Conservation (phyloP, 1,284 basidiomycete species). For the Xerocomus nothofagi region DNA sequence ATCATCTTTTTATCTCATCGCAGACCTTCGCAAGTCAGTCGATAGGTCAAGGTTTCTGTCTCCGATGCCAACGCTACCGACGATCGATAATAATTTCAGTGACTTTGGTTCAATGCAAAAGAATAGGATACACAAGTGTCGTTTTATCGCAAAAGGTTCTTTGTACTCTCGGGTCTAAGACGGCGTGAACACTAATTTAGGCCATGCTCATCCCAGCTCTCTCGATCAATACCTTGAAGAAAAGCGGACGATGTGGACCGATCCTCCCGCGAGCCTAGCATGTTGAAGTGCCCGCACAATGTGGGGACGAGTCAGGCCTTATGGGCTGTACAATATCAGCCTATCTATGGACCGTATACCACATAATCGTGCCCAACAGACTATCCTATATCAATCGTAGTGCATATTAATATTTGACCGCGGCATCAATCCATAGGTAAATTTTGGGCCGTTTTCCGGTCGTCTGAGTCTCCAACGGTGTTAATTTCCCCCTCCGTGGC, state of each 20-base stretch:
- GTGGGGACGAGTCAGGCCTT: background rate
- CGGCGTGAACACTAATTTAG: background rate
- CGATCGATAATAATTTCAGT: no score
- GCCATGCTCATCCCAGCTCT: background rate
- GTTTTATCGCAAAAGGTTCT: no score
- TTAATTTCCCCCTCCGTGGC: no score
- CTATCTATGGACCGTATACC: slow-evolving; percentile 1
- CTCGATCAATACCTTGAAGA: background rate
- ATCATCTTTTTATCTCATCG: no score
- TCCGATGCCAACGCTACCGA: no score
- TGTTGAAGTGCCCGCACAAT: background rate
- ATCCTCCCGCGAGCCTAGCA: slow-evolving; percentile 20
- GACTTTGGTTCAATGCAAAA: background rate
- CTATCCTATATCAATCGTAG: slow-evolving; percentile 4
- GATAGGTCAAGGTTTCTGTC: no score
- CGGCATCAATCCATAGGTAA: no score
- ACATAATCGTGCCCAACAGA: background rate
- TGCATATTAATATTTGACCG: background rate
- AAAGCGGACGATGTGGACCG: background rate
- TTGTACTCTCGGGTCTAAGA: no score
- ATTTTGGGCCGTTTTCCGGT: no score
- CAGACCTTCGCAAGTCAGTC: no score
- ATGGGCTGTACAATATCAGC: background rate
- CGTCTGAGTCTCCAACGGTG: no score
- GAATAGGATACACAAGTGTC: background rate